phyloP scores from a whole-genome alignment of 2,329 filamentous ascomycete genomes.

The Colletotrichum tropicicola region DNA sequence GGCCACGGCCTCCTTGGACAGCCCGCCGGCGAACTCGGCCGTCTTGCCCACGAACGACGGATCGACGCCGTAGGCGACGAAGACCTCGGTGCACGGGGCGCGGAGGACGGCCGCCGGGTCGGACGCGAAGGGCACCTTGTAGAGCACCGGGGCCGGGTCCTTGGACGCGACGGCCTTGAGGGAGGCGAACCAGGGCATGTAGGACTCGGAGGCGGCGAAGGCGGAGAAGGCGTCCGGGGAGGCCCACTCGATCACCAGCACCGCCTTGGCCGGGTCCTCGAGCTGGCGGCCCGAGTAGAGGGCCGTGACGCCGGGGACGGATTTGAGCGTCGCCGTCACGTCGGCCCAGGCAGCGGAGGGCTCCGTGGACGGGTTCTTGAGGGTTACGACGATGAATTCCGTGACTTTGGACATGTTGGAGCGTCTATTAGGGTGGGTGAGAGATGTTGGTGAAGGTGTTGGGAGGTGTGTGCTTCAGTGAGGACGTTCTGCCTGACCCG shows the following conservation, averaged over 20 bases:
- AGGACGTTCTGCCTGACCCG: too few relatives aligned
- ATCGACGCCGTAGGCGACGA: conserved; percentile 44
- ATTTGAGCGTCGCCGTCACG: conserved; percentile 16
- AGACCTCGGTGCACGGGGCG: conserved; percentile 49
- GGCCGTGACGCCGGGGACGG: conserved; percentile 41
- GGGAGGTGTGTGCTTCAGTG: too few relatives aligned
- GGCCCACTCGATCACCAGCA: conserved; percentile 45
- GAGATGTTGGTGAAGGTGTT: neutral
- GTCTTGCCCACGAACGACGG: conserved; percentile 31
- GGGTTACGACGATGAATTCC: conserved; percentile 28
- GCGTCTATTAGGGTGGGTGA: neutral
- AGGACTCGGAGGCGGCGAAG: conserved; percentile 51
- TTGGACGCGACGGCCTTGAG: conserved; percentile 39
- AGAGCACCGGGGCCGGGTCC: conserved; percentile 32
- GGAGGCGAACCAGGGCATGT: conserved; percentile 49
- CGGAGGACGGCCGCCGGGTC: conserved; percentile 38
- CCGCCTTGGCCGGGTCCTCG: conserved; percentile 43
- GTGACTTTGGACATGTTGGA: conserved; percentile 22
- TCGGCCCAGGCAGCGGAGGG: conserved; percentile 23
- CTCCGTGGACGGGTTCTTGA: conserved; percentile 17
- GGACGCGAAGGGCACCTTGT: conserved; percentile 28
- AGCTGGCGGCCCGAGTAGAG: conserved; percentile 45
- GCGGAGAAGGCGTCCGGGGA: conserved; percentile 43
- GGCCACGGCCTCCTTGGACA: conserved; percentile 34
- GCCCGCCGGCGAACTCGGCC: conserved; percentile 39